Evolutionary conservation across 2,329 filamentous ascomycete species (phyloP), one percentile per base, ranked within the genome.

Genomic region (Pseudogymnoascus sp.): DNA sequence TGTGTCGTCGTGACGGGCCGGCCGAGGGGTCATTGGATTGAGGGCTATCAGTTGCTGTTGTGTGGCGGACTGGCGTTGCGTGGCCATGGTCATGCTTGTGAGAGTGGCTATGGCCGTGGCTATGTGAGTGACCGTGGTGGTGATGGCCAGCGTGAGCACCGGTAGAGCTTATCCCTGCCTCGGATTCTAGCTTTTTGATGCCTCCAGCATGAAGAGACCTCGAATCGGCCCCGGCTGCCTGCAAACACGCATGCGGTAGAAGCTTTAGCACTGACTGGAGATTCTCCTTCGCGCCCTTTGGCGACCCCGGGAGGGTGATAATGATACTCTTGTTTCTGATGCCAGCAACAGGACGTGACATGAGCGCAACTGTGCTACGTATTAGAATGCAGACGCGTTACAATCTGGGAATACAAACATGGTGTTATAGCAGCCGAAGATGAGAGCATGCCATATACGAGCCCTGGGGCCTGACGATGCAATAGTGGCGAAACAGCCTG

Each of bases 381-480:
- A 52, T 38, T 38, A 62, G 37, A 62, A 41, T 62, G 29, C n/a
- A 14, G 16, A 31, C 29, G 16, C 11, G 39, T 39, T 11, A 23
- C 43, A 39, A 3, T 11, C 6, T 49, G 39, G 29, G 37, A 43
- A 45, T 41, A 66, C 89, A 78, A 78, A 96, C 92, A 99, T 55
- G 93, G 92, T 2, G 94, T 99, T 35, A 97, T 86, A 45, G 84
- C 79, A 14, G 96, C 78, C 0, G 93, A 97, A 19, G 90, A 81
- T 5, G 92, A 81, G 43, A 99, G 80, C 93, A 99, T 99, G 67
- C 87, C 92, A 76, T 99, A 92, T n/a, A 97, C 89, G 59, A 99
- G 80, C 0, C 94, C 94, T 0, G 92, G 86, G 0, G 94, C 94
- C 74, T 93, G 85, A 72, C 89, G 92, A 70, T 96, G 87, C 45